Evolutionary conservation across 257 asterid species (phyloP).

Genomic region (Scutellaria galericulata): DNA sequence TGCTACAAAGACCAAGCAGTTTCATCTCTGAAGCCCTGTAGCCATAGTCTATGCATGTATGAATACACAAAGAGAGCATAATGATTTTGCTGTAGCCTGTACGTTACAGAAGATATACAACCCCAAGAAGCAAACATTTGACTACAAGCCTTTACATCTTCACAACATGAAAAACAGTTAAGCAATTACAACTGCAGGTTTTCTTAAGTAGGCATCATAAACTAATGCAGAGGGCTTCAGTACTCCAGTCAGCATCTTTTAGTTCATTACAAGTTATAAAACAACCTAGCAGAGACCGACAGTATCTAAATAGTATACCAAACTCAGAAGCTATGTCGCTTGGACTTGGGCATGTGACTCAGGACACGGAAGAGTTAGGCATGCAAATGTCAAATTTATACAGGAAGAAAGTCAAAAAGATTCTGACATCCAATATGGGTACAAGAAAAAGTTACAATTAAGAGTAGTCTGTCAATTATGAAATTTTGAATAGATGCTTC

Average conservation of each 20-base stretch:
- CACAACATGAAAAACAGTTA: slow-evolving; percentile 21
- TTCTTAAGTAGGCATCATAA: slow-evolving; percentile 22
- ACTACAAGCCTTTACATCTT: slow-evolving; percentile 14
- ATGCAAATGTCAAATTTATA: background rate
- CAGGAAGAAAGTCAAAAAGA: slow-evolving; percentile 1
- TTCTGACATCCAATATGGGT: background rate
- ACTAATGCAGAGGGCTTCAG: slow-evolving; percentile 8
- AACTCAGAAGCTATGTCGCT: slow-evolving; percentile 19
- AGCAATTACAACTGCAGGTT: slow-evolving; percentile 1
- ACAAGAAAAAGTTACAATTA: background rate
- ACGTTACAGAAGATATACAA: background rate
- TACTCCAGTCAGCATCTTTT: slow-evolving; percentile 11
- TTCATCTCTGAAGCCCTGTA: slow-evolving; percentile 10
- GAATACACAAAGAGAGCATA: background rate
- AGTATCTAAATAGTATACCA: slow-evolving; percentile 16
- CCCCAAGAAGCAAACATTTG: slow-evolving; percentile 12
- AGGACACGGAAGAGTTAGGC: background rate
- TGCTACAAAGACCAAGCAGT: background rate
- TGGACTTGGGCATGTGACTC: slow-evolving; percentile 24
- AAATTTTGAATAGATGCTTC: background rate
- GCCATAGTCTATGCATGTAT: slow-evolving; percentile 9
- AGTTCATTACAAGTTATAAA: background rate
- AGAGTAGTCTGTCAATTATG: slow-evolving; percentile 12
- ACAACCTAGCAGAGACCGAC: slow-evolving; percentile 3
- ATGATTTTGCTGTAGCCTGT: background rate